phyloP scores from a whole-genome alignment of 192 early-diverging fungal species.

The Borealophlyctis nickersoniae region DNA sequence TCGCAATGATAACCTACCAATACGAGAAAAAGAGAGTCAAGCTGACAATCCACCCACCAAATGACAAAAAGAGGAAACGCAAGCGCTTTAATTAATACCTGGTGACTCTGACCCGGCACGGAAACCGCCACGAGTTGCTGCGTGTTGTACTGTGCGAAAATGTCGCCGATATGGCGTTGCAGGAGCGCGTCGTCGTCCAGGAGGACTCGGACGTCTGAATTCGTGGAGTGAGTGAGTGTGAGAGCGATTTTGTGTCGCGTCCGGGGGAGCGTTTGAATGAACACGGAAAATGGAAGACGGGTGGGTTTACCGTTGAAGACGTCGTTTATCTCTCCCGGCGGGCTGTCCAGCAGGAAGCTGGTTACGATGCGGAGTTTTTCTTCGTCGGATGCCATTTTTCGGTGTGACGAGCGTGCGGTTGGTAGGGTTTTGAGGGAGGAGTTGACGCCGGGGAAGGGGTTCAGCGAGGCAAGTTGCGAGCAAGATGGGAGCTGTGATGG shows the following conservation, averaged over 20 bases:
- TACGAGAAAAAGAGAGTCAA: background rate
- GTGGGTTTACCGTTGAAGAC: slow-evolving; percentile 89
- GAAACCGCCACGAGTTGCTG: slow-evolving; percentile 74
- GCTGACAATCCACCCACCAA: too few species aligned
- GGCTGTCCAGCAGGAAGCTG: slow-evolving; percentile 54
- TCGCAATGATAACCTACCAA: slow-evolving; percentile 71
- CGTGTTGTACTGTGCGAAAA: slow-evolving; percentile 80
- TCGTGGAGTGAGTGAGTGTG: background rate
- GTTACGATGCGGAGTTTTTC: slow-evolving; percentile 15
- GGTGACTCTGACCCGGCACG: slow-evolving; percentile 60
- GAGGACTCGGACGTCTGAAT: slow-evolving; percentile 81
- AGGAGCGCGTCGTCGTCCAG: slow-evolving; percentile 75
- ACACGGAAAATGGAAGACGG: too few species aligned
- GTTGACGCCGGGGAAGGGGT: too few species aligned
- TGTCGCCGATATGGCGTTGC: slow-evolving; percentile 59
- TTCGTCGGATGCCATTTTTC: slow-evolving; percentile 2
- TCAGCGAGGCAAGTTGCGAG: too few species aligned
- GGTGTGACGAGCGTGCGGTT: too few species aligned
- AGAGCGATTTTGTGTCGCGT: slow-evolving; percentile 1
- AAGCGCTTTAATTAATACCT: too few species aligned
- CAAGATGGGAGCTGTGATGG: too few species aligned
- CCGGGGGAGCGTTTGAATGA: too few species aligned
- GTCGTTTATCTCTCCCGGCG: slow-evolving; percentile 96
- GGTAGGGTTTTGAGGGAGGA: too few species aligned
- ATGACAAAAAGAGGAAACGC: too few species aligned